Conservation (phyloP, 2,329 filamentous ascomycete genomes). For the Epichloe coenophiala region DNA sequence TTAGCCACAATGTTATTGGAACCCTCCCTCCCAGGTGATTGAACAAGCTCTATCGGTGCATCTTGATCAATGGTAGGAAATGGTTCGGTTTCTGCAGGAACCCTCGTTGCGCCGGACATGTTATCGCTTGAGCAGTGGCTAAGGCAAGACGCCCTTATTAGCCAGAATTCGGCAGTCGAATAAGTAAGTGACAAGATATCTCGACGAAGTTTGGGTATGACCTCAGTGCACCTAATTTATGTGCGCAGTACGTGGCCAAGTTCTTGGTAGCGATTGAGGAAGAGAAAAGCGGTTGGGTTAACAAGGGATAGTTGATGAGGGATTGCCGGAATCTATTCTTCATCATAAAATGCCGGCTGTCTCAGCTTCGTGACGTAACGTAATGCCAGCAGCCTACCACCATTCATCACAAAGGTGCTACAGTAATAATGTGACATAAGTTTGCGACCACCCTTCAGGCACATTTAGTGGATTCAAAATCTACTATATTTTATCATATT, state of each 20-base stretch:
- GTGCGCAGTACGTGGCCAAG: no score
- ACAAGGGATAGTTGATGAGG: no score
- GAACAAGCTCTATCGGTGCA: constrained; percentile 1
- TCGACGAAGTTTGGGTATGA: no score
- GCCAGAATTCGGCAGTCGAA: background rate
- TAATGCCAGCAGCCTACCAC: no score
- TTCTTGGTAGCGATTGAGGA: background rate
- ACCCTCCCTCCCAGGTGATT: constrained; percentile 1
- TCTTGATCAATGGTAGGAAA: constrained; percentile 14
- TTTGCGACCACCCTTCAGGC: no score
- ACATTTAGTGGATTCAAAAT: no score
- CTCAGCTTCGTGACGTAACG: no score
- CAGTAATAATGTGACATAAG: no score
- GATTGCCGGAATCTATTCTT: background rate
- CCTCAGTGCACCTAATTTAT: no score
- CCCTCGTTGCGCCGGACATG: constrained; percentile 2
- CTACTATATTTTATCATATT: no score
- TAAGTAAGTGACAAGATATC: background rate
- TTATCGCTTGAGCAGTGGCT: background rate
- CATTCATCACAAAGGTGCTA: no score
- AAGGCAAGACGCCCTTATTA: background rate
- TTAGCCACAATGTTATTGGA: constrained; percentile 7
- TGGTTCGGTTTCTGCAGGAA: constrained; percentile 11
- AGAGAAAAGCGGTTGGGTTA: background rate
- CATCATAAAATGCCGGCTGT: background rate